phyloP scores from a whole-genome alignment of 352 stramenopile species.

The Phytopythium chamaehyphon region DNA sequence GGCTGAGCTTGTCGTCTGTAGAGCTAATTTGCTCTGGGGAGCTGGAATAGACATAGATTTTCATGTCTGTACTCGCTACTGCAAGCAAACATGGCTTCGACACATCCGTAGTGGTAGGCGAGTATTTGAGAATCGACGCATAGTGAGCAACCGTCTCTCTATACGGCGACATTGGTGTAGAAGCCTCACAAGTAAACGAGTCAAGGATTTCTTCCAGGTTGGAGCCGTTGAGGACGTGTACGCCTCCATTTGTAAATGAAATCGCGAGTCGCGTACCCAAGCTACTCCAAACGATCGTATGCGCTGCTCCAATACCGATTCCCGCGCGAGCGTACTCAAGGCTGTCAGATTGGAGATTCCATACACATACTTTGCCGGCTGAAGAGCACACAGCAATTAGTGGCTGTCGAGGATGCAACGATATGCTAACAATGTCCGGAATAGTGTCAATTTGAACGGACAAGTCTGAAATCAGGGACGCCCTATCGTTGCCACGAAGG shows the following conservation, averaged over 20 bases:
- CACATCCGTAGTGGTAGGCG: conserved; percentile 11
- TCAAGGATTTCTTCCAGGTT: conserved; percentile 14
- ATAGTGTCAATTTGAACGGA: conserved; percentile 20
- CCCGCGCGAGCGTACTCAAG: conserved; percentile 17
- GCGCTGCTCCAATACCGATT: conserved; percentile 7
- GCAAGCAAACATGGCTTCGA: conserved; percentile 23
- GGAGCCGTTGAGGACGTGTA: conserved; percentile 34
- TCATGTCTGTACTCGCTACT: conserved; percentile 61
- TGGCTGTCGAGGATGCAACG: conserved; percentile 34
- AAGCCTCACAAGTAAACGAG: conserved; percentile 17
- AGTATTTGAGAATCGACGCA: conserved; percentile 44
- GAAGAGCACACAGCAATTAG: conserved; percentile 35
- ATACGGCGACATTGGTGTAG: neutral
- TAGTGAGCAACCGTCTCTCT: neutral
- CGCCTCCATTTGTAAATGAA: conserved; percentile 30
- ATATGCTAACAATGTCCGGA: conserved; percentile 20
- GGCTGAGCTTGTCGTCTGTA: conserved; percentile 7
- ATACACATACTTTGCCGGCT: conserved; percentile 31
- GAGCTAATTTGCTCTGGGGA: conserved; percentile 4
- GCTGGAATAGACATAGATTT: conserved; percentile 66
- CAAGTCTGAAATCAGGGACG: neutral
- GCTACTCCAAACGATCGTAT: conserved; percentile 40
- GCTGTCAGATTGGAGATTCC: conserved; percentile 34
- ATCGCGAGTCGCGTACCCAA: conserved; percentile 30
- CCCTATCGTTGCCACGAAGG: conserved; percentile 1